Conservation (phyloP, 192 early-diverging fungal genomes). For the Coemansia sp. region DNA sequence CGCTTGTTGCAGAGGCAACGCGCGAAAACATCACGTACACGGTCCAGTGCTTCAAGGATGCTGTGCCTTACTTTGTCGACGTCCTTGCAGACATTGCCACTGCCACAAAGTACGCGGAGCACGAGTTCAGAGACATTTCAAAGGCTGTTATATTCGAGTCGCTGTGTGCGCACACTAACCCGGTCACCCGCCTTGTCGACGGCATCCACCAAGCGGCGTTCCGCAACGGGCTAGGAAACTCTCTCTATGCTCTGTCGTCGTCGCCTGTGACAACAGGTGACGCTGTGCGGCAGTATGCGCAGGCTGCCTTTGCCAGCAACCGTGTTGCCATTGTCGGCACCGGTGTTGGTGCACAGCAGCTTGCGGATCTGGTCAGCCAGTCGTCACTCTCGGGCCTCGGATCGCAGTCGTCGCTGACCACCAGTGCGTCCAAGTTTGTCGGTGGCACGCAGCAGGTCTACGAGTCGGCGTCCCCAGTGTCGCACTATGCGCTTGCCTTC, state of each 20-base stretch:
- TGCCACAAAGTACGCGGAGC: slow-evolving; percentile 76
- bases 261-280: slow-evolving; percentile 63
- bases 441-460: slow-evolving; percentile 83
- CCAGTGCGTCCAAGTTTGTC: slow-evolving; percentile 63
- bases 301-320: slow-evolving; percentile 65
- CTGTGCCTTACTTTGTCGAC: slow-evolving; percentile 83
- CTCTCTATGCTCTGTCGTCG: slow-evolving; percentile 77
- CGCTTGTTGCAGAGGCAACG: slow-evolving; percentile 73
- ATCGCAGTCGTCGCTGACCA: slow-evolving; percentile 22
- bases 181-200: slow-evolving; percentile 70
- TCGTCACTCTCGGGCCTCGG: slow-evolving; percentile 52
- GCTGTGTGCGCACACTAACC: slow-evolving; percentile 60
- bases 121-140: slow-evolving; percentile 81
- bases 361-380: slow-evolving; percentile 66
- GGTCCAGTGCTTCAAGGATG: slow-evolving; percentile 88
- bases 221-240: slow-evolving; percentile 93
- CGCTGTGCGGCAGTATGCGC: slow-evolving; percentile 73
- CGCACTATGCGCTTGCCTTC: slow-evolving; percentile 84
- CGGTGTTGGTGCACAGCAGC: slow-evolving; percentile 73
- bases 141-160: slow-evolving; percentile 66
- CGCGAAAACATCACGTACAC: slow-evolving; percentile 84
- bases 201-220: slow-evolving; percentile 88
- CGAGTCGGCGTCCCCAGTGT: slow-evolving; percentile 55
- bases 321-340: slow-evolving; percentile 84
- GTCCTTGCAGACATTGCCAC: slow-evolving; percentile 76